Percentiles rank a stretch among this genome's conserved stretches.
Evolutionary conservation across 345 rosid genomes (phyloP).

Genomic region (Pistacia atlantica): DNA sequence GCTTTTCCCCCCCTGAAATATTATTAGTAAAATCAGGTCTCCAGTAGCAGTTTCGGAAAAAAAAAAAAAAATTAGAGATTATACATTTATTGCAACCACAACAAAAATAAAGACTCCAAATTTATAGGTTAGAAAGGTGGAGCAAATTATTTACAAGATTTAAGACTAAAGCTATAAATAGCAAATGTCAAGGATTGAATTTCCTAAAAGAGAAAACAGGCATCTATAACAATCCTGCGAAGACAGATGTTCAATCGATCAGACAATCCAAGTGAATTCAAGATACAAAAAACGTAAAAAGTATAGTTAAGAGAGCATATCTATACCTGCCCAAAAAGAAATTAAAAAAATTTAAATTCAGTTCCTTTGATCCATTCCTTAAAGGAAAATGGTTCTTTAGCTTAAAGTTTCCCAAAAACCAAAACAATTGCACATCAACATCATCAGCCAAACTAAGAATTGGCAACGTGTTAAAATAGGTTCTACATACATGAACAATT

Average conservation of each 20-base stretch:
- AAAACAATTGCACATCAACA: background rate
- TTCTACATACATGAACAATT: background rate
- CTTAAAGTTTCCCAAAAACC: background rate
- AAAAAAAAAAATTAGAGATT: background rate
- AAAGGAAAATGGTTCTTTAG: background rate
- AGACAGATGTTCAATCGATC: background rate
- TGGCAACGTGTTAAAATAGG: background rate
- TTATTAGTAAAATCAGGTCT: background rate
- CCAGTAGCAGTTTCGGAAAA: background rate
- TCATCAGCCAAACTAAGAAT: background rate
- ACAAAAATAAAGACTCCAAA: background rate
- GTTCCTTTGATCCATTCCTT: background rate
- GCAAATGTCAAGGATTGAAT: background rate
- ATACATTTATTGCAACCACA: background rate
- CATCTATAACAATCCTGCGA: too few species aligned
- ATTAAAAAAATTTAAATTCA: too few species aligned
- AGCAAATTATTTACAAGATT: background rate
- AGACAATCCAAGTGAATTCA: background rate
- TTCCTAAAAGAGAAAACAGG: background rate
- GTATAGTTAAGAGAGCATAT: background rate
- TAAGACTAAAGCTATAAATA: background rate
- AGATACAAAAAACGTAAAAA: background rate
- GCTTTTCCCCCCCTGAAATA: slow-evolving; percentile 92
- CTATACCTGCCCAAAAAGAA: background rate
- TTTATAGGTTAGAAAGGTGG: background rate